Conservation (phyloP, 441 rosid genomes). For the Arabidopsis hybrid region DNA sequence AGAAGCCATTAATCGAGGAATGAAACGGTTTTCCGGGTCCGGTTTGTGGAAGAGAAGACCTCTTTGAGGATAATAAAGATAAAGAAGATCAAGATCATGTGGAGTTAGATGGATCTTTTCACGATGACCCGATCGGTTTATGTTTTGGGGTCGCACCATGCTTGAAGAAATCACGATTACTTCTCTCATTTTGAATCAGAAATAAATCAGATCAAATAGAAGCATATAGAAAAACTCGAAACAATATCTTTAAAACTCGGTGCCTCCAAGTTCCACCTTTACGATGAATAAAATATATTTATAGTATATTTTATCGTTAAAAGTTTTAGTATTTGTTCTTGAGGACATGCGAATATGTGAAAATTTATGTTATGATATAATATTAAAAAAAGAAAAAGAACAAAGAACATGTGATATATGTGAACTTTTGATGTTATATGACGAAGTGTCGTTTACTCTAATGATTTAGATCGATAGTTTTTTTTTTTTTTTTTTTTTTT, state of each 20-base stretch:
- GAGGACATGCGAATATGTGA: conserved; percentile 1
- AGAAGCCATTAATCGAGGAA: conserved; percentile 29
- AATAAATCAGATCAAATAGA: background rate
- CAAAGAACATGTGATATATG: background rate
- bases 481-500: too few species aligned
- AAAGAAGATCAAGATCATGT: conserved; percentile 40
- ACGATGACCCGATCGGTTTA: background rate
- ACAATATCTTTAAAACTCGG: conserved; percentile 4
- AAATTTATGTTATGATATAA: background rate
- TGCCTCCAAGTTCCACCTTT: background rate
- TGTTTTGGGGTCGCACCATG: conserved; percentile 26
- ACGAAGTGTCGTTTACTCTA: background rate
- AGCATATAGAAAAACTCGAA: background rate
- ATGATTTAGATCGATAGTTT: background rate
- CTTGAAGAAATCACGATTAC: conserved; percentile 34
- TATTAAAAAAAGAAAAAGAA: too few species aligned
- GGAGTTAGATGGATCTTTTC: conserved; percentile 41
- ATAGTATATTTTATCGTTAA: background rate
- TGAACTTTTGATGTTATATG: background rate
- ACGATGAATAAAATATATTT: background rate
- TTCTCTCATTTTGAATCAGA: conserved; percentile 23
- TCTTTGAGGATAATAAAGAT: conserved; percentile 38
- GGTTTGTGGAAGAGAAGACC: conserved; percentile 45
- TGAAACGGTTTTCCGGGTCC: background rate
- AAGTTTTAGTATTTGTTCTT: background rate